A percentile compares a stretch with the other conserved stretches of the same genome.
These are phyloP conservation scores for Marsdenia floribunda DNA, from an alignment of 257 asterid species.

Conservation along the genomic window DNA sequence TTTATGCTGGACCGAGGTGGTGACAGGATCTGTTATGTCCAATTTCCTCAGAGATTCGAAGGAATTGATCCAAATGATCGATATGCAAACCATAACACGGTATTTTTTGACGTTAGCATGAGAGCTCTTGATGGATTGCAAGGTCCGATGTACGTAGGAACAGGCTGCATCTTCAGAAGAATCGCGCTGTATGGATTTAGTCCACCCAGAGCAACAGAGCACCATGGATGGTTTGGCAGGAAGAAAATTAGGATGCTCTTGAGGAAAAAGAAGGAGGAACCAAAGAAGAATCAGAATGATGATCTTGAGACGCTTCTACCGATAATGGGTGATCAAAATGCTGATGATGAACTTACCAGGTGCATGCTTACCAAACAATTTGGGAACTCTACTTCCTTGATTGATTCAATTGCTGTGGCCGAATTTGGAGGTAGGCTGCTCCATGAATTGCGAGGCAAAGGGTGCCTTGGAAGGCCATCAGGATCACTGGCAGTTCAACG, in stretches of 20 bases:
- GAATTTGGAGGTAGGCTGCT: constrained; percentile 85
- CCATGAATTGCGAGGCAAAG: constrained; percentile 73
- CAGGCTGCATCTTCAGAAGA: constrained; percentile 83
- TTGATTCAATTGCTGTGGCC: constrained; percentile 78
- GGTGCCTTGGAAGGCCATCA: constrained; percentile 66
- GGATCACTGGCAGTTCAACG: constrained; percentile 85
- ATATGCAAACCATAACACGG: constrained; percentile 89
- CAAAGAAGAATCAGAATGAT: constrained; percentile 29
- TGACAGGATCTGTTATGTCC: constrained; percentile 79
- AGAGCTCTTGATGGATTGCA: constrained; percentile 90
- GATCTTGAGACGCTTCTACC: constrained; percentile 63
- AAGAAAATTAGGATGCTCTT: constrained; percentile 46
- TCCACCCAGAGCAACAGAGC: constrained; percentile 90
- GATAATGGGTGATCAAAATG: constrained; percentile 35
- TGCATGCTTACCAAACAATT: constrained; percentile 54
- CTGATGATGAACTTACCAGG: constrained; percentile 41
- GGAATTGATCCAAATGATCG: constrained; percentile 92
- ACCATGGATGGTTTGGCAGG: constrained; percentile 76
- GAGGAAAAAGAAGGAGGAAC: constrained; percentile 31
- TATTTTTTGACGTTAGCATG: constrained; percentile 89
- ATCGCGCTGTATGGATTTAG: constrained; percentile 83
- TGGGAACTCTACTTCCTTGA: constrained; percentile 58
- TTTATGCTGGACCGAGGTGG: constrained; percentile 96
- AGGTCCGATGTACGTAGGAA: constrained; percentile 97
- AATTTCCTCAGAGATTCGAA: constrained; percentile 85